Evolutionary conservation across 2,329 filamentous ascomycete species (phyloP).

Genomic region (Phyllosticta paracitricarpa): DNA sequence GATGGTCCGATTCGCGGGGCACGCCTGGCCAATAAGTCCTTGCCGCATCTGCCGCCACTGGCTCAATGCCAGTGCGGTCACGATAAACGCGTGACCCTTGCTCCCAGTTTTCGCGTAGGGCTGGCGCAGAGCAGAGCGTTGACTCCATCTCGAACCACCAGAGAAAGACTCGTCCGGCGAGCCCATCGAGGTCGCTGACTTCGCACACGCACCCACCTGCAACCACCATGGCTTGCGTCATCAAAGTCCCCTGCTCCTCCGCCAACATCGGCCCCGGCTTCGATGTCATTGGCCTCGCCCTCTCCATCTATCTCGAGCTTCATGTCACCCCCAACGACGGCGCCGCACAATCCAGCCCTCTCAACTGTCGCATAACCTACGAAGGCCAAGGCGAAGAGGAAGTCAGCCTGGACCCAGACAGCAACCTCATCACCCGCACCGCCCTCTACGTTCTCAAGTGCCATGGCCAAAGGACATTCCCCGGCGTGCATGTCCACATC

Average conservation of each 20-base stretch:
- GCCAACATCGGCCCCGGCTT: conserved; percentile 96
- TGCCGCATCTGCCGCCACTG: background rate
- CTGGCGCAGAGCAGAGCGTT: background rate
- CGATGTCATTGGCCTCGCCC: conserved; percentile 90
- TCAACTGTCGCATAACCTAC: conserved; percentile 87
- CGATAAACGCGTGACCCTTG: background rate
- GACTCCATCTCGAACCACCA: conserved; percentile 8
- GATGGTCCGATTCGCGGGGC: conserved; percentile 11
- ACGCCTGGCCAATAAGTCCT: background rate
- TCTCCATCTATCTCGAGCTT: conserved; percentile 89
- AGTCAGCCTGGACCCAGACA: conserved; percentile 73
- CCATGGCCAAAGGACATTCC: conserved; percentile 77
- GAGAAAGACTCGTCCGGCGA: background rate
- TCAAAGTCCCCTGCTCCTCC: conserved; percentile 83
- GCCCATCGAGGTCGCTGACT: background rate
- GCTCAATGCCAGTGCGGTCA: background rate
- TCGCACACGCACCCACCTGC: background rate
- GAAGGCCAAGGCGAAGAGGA: conserved; percentile 71
- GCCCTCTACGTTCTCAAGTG: conserved; percentile 92
- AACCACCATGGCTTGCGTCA: conserved; percentile 31
- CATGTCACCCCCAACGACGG: conserved; percentile 58
- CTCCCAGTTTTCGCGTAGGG: conserved; percentile 8
- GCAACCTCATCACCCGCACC: conserved; percentile 87
- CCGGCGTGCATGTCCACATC: conserved; percentile 86
- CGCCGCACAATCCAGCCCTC: conserved; percentile 46